A percentile compares a stretch with the other conserved stretches of the same genome.
These are phyloP conservation scores for Aspergillus uvarum DNA, from an alignment of 2,329 filamentous ascomycete species.

Conservation along the genomic window DNA sequence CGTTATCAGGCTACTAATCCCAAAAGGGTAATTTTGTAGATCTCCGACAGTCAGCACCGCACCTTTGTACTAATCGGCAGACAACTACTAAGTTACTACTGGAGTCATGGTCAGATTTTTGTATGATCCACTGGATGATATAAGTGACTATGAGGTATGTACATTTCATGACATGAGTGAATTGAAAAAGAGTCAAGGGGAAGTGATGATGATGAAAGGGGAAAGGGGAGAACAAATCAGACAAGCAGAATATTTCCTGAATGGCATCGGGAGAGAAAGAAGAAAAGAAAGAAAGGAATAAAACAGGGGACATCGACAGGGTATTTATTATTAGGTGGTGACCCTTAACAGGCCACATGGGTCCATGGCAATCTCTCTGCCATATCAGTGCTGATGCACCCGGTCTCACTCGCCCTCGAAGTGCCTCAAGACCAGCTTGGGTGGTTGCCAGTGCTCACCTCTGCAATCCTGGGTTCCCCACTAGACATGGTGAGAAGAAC, in stretches of 20 bases:
- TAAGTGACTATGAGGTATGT: constrained; percentile 26
- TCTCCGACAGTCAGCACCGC: no score
- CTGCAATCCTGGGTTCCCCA: neutral
- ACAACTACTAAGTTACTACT: no score
- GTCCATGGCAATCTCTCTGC: neutral
- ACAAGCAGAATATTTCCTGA: neutral
- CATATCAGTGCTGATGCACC: neutral
- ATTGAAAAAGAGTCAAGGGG: neutral
- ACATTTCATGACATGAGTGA: constrained; percentile 33
- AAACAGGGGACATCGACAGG: neutral
- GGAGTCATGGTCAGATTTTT: no score
- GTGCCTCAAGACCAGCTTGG: neutral
- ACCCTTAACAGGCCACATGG: neutral
- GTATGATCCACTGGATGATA: neutral
- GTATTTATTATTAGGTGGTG: neutral
- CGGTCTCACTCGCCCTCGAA: neutral
- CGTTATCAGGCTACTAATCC: constrained; percentile 7
- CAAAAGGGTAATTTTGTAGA: neutral
- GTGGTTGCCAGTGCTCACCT: neutral
- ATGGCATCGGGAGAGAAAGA: neutral
- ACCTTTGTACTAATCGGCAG: no score
- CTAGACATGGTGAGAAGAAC: neutral
- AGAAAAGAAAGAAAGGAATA: no score
- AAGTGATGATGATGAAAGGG: neutral
- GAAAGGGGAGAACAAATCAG: neutral